Base-by-base conservation (phyloP, 192 early-diverging fungal genomes). In the Coemansia sp. region DNA sequence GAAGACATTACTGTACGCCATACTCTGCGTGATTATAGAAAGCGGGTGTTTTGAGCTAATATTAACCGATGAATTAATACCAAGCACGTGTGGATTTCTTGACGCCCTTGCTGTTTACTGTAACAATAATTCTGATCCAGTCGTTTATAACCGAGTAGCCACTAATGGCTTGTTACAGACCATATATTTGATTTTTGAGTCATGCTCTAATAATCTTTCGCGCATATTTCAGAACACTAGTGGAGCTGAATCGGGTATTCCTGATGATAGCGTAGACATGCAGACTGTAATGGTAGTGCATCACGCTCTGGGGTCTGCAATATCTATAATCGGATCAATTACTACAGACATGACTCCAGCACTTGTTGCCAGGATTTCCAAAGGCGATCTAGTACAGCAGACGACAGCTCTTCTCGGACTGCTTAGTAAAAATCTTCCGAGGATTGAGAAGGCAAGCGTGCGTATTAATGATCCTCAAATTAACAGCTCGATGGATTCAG, bases 81-180 rank as follows among this genome's bases (percentile, higher is more conserved):
- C 67, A 5, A 56, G 59, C 10, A 52, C 29, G 57, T 70, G 58
- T 39, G 77, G 77, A 20, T 36, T 70, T 27, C 57, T 74, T 11
- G 68, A 80, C 11, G 64, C 71, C 0, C 59, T 80, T 25, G 71
- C 77, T 4, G 77, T 70, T 4, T 71, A 71, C 31, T 80, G 77
- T 68, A 67, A 58, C n/a, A 69, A 80, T 25, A 64, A 68, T 23
- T 11, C 51, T 14, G 42, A 39, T 0, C 8, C 10, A 5, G 20
- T 23, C 23, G 32, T 22, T 3, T 32, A 57, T 23, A 25, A 32
- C 2, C 23, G 22, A 9, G 51, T 63, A 5, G 11, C 63, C 11
- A 50, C 17, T 27, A 25, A 7, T 22, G 59, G 19, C 27, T 57
- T 68, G 59, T 19, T 68, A 9, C 21, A 10, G 1, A n/a, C 31